phyloP scores from a whole-genome alignment of 1,139 yeast genomes.

The Taphrina populina region DNA sequence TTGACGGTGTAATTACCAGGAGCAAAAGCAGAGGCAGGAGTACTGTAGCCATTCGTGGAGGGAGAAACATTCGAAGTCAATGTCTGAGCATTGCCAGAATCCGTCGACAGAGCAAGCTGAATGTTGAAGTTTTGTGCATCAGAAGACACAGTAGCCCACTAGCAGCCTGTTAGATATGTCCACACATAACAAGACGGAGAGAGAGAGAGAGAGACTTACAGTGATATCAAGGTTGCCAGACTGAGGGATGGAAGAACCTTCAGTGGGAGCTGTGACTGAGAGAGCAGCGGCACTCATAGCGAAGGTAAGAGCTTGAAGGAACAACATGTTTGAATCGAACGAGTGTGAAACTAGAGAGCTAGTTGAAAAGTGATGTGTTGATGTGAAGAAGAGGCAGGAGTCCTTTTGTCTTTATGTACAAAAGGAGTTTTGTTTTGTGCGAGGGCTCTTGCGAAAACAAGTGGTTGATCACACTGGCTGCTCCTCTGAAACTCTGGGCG shows the following conservation, averaged over 20 bases:
- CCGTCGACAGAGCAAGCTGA: conserved; percentile 30
- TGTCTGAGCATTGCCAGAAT: conserved; percentile 32
- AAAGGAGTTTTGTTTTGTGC: too few species aligned
- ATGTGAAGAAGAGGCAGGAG: neutral
- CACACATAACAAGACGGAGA: neutral
- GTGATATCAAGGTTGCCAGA: conserved; percentile 19
- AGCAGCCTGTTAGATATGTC: neutral
- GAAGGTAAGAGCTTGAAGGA: conserved; percentile 16
- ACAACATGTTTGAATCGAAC: conserved; percentile 5
- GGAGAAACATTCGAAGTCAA: conserved; percentile 28
- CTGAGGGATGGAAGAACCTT: conserved; percentile 30
- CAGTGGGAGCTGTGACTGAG: conserved; percentile 25
- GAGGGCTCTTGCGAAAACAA: too few species aligned
- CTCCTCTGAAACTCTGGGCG: too few species aligned
- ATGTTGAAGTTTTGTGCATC: conserved; percentile 30
- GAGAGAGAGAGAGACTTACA: conserved; percentile 3
- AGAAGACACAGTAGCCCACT: conserved; percentile 27
- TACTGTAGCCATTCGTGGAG: conserved; percentile 26
- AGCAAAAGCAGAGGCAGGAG: conserved; percentile 24
- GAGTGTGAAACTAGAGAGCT: conserved; percentile 5
- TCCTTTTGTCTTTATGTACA: too few species aligned
- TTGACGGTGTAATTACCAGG: conserved; percentile 34
- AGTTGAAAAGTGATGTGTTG: neutral
- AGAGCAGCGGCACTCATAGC: conserved; percentile 25
- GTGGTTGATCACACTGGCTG: too few species aligned